Evolutionary conservation across 208 protist species (phyloP), one percentile per base, ranked within the genome.

Genomic region (Leishmania arabica): DNA sequence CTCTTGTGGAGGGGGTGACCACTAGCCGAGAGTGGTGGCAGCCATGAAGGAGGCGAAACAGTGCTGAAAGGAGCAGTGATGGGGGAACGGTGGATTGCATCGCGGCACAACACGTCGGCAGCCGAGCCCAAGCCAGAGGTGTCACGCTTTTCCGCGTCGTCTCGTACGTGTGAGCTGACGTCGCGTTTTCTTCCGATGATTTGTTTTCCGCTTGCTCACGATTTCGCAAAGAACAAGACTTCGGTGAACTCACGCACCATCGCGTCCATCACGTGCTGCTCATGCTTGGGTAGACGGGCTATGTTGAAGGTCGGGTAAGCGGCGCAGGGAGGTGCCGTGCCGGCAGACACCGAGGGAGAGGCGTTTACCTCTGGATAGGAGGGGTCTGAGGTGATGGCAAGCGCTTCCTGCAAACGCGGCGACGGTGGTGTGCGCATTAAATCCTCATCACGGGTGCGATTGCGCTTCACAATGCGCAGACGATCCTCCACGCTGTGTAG

Each of bases 381-480:
- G 34, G 68, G 3, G 8, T 27, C 53, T 6, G 68, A 64, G 62
- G 47, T 37, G 8, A 65, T 40, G 1, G 69, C 54, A 49, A 60
- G 49, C 58, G 37, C 40, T 51, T 60, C 34, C 24, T 66, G 74
- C 24, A 51, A 27, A 9, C 8, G 45, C 21, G 71, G 68, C 56
- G 79, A 65, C 53, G 65, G 72, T n/a, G 69, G 51, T 45, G 53
- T 72, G 53, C 19, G 66, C 51, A 56, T 31, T 58, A 62, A n/a
- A 47, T 74, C 34, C n/a, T 65, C 73, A 69, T 70, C 58, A 73
- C 70, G 47, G 70, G 77, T 78, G 72, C 91, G 86, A 66, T 82
- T 96, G 11, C 91, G 91, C 80, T 95, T 95, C 51, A 95, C 86
- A 64, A 96, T 93, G 72, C 86, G 88, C 40, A 96, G 88, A 8